Evolutionary conservation across 2,329 filamentous ascomycete species (phyloP), one percentile per base, ranked within the genome.

Genomic region (Aaosphaeria pasadenensis): DNA sequence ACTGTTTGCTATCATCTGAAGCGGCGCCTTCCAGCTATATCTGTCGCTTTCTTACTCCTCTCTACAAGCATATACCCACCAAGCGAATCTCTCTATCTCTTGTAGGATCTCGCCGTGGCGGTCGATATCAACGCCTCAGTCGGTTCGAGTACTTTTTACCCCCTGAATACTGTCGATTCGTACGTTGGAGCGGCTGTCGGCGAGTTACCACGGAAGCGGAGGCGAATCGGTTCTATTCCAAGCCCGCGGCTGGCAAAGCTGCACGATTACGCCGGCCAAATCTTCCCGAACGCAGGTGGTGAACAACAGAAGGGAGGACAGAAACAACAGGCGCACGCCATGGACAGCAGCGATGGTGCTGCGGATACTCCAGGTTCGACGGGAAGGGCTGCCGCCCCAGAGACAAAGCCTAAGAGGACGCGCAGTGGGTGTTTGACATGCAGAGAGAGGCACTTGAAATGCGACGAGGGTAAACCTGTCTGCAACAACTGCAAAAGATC

Each of bases 351-450:
- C 30, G 51, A 58, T 13, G 50, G 44, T 11, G 39, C 42, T 30
- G 44, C 32, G n/a, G 48, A 51, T 42, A 49, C 48, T 30, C 48
- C 48, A 5, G 49, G 45, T 24, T 30, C 47, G 5, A 51, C 48
- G 28, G 52, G 50, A 7, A 50, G 48, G 35, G 62, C 63, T 30
- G 61, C 55, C 7, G 24, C 7, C 29, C 57, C 63, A 6, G 64
- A 69, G 28, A 71, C 64, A 53, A 92, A 91, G 69, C 85, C 89
- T n/a, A 92, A 87, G 72, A 80, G 91, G 55, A 90, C 95, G 13
- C 84, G 92, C 42, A 96, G 91, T 3, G 91, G 91, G 35, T 96
- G 91, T 67, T 74, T 96, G 56, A 96, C 91, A 2, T 96, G 91
- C 70, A 81, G 91, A 57, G 88, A 95, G 69, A 79, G 91, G 42